Conservation (phyloP, 352 stramenopile species). For the Globisporangium emineosum region DNA sequence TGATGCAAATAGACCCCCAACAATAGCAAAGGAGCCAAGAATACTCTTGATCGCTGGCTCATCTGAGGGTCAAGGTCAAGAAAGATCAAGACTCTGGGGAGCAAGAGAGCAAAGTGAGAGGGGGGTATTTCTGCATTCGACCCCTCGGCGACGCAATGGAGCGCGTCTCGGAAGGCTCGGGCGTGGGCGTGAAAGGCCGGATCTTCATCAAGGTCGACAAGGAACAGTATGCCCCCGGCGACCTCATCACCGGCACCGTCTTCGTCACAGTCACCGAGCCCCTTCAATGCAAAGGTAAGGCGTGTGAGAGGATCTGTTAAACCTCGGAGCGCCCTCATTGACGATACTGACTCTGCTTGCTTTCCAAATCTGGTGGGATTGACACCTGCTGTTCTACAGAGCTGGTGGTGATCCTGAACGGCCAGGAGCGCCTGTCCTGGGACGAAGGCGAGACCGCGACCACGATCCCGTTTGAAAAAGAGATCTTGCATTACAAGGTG, state of each 20-base stretch:
- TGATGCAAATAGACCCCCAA: background rate
- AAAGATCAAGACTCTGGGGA: background rate
- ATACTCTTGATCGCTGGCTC: background rate
- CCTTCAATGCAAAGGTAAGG: slow-evolving; percentile 15
- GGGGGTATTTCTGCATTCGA: background rate
- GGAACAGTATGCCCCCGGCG: slow-evolving; percentile 16
- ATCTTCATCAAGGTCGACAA: slow-evolving; percentile 22
- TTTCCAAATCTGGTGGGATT: too few relatives aligned
- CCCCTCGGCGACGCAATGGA: slow-evolving; percentile 8
- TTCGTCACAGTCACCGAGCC: slow-evolving; percentile 15
- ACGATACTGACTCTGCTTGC: background rate
- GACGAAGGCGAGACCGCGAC: slow-evolving; percentile 16
- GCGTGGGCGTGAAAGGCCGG: slow-evolving; percentile 14
- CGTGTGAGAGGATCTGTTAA: background rate
- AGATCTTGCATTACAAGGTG: slow-evolving; percentile 17
- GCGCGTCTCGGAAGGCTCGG: slow-evolving; percentile 16
- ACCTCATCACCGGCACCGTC: slow-evolving; percentile 14
- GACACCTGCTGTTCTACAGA: slow-evolving; percentile 7
- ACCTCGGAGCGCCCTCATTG: background rate
- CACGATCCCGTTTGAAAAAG: slow-evolving; percentile 14
- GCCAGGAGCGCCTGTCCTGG: slow-evolving; percentile 16
- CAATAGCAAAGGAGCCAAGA: background rate
- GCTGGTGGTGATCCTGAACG: slow-evolving; percentile 16
- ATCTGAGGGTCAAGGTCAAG: background rate
- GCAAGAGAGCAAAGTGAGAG: background rate